Evolutionary conservation across 2,329 filamentous ascomycete species (phyloP).

Genomic region (Penicillium sclerotigenum): DNA sequence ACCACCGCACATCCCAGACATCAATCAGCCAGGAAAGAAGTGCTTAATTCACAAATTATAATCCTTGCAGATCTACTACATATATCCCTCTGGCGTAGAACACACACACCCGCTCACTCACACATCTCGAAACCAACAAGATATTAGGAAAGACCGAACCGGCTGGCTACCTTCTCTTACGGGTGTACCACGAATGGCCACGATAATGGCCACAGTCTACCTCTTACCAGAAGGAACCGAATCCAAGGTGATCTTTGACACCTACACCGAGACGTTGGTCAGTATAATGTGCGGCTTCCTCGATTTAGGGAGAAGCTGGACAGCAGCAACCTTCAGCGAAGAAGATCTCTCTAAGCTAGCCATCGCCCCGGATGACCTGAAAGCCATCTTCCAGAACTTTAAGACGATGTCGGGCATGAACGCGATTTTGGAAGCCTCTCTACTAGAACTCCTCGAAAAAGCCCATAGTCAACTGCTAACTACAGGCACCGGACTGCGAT

Average conservation of each 20-base stretch:
- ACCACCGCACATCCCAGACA: neutral
- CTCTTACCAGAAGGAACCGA: slow-evolving; percentile 23
- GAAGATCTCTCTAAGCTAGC: neutral
- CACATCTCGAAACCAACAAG: neutral
- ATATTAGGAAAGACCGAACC: slow-evolving; percentile 8
- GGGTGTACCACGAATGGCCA: slow-evolving; percentile 44
- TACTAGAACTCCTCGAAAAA: neutral
- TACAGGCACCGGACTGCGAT: neutral
- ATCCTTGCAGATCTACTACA: slow-evolving; percentile 17
- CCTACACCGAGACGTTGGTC: slow-evolving; percentile 21
- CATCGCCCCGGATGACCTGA: neutral
- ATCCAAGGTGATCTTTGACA: slow-evolving; percentile 25
- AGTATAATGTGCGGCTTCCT: slow-evolving; percentile 14
- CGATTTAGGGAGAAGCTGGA: slow-evolving; percentile 12
- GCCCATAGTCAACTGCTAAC: neutral
- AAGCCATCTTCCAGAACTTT: neutral
- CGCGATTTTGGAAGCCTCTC: neutral
- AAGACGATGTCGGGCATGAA: neutral
- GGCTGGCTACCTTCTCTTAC: slow-evolving; percentile 34
- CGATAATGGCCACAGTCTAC: slow-evolving; percentile 39
- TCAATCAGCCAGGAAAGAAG: neutral
- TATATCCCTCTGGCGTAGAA: slow-evolving; percentile 21
- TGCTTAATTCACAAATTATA: neutral
- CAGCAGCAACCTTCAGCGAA: neutral
- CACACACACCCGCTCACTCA: slow-evolving; percentile 18